Base-by-base conservation (phyloP, 371 early-diverging fungal species). In the Mucor circinelloides region DNA sequence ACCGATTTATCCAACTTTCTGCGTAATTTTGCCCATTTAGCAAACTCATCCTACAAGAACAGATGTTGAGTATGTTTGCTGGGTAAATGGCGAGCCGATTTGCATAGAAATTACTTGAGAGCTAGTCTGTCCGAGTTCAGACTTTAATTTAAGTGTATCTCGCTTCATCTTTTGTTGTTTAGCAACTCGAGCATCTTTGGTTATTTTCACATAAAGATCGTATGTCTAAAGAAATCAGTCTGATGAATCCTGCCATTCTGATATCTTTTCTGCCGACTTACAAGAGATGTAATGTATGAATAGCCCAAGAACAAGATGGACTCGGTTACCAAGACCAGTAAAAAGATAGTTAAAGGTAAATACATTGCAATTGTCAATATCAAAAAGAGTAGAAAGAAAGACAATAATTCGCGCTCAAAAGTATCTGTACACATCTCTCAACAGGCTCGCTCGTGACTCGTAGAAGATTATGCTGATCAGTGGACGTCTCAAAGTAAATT, bases 1-100 rank as follows among this genome's bases (percentile, higher is more conserved):
- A 85, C 76, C 34, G 79, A 77, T 58, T 87, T 89, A 76, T 96
- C 97, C 63, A 94, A 84, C 66, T 87, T 85, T 73, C 97, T 85
- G 48, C 95, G 85, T 73, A 95, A 78, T 79, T 94, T 95, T 46
- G 97, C 97, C 97, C 97, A 97, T 75, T 91, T 92, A 19, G 97
- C 94, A 87, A 97, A 97, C 76, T 96, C 91, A 76, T 96, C 95
- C 88, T 91, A 68, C 60, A n/a, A 32, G 59, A 34, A 42, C 27
- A 38, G 21, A 68, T 36, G 19, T 54, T 36, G 6, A 55, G 23
- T 46, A 25, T n/a, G 8, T 58, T 56, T 17, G 25, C 54, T 57
- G 21, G 23, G 6, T 8, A 50, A 8, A 9, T 7, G 28, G 5
- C 15, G 15, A 23, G 23, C 52, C 0, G 13, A 7, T 13, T 1